Evolutionary conservation across 441 rosid genomes (phyloP).

Genomic region (Pelargonium myrrhifolium): DNA sequence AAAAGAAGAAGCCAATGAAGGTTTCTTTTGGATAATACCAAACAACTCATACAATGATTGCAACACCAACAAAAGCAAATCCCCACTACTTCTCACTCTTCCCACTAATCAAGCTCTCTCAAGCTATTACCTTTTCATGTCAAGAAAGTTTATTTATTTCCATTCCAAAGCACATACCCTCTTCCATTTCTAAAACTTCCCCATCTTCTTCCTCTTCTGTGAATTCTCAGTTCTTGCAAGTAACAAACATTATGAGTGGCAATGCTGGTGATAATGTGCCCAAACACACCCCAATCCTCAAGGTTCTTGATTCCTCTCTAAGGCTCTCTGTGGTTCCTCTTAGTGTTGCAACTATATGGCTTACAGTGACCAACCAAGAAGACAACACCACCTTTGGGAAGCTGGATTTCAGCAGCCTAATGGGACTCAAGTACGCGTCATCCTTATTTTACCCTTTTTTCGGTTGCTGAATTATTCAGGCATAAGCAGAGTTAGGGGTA

Average conservation of each 20-base stretch:
- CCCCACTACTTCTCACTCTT: constrained; percentile 36
- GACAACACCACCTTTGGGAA: constrained; percentile 52
- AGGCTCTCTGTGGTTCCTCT: constrained; percentile 69
- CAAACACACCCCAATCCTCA: constrained; percentile 35
- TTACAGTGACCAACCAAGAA: constrained; percentile 61
- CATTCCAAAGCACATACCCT: constrained; percentile 4
- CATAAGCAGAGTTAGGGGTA: too few species aligned
- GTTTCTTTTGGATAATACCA: constrained; percentile 10
- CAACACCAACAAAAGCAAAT: constrained; percentile 15
- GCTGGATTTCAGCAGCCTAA: constrained; percentile 41
- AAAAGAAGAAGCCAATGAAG: constrained; percentile 1
- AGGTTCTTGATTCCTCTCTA: constrained; percentile 52
- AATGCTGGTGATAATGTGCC: constrained; percentile 20
- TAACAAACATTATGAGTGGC: constrained; percentile 25
- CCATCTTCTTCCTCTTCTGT: background rate
- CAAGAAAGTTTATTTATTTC: background rate
- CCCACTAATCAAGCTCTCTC: constrained; percentile 21
- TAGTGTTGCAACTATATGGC: constrained; percentile 59
- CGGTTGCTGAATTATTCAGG: background rate
- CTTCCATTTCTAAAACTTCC: background rate
- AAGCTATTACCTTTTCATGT: constrained; percentile 16
- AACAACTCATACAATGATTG: constrained; percentile 17
- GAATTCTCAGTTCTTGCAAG: background rate
- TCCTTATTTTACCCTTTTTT: background rate
- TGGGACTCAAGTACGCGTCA: constrained; percentile 52